Base-by-base conservation (phyloP, 768 basidiomycete species). In the Cystofilobasidium bisporidii region DNA sequence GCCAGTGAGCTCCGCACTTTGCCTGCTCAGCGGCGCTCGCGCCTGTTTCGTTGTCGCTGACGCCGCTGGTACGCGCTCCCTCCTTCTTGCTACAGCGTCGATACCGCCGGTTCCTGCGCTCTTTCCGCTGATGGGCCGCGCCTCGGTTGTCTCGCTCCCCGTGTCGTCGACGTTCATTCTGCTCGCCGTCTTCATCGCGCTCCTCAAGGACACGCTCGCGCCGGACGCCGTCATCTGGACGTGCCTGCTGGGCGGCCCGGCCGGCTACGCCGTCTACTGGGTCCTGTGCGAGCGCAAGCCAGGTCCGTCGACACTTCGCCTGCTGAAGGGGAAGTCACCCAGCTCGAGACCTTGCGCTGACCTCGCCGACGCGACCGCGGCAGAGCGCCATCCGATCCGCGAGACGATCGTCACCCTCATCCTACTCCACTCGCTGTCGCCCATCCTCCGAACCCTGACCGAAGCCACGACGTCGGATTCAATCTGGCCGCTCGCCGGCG, bases 381-480 rank as follows among this genome's bases (percentile, higher is more conserved):
- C 72, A 90, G 88, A 84, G 70, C 81, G 87, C 48, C 88, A 87
- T 74, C 80, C 83, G 1, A 74, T 87, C 70, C 91, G 89, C 74
- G 89, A 89, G 4, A 87, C 87, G 10, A 81, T 97, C 53, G 81
- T 97, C 67, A 87, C 93, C 71, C 89, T 94, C 74, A 82, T 96
- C 28, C 84, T 89, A 10, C 82, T 99, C 69, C 85, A 96, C 80
- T 86, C 91, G 20, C 81, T 97, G 64, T 87, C 92, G 3, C 96
- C 96, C 18, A 88, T 97, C 14, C 80, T 98, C 65, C 84, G 87
- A 73, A 97, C 94, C 8, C 79, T 99, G 74, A 94, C 91, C 33
- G 88, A 89, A 45, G 90, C 93, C 30, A 97, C 93, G 5, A 96
- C 94, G 45, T 89, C 89, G 17, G 96, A 99, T 76, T 91, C 91